Evolutionary conservation across 2,329 filamentous ascomycete species (phyloP).

Genomic region (Cladophialophora immunda): DNA sequence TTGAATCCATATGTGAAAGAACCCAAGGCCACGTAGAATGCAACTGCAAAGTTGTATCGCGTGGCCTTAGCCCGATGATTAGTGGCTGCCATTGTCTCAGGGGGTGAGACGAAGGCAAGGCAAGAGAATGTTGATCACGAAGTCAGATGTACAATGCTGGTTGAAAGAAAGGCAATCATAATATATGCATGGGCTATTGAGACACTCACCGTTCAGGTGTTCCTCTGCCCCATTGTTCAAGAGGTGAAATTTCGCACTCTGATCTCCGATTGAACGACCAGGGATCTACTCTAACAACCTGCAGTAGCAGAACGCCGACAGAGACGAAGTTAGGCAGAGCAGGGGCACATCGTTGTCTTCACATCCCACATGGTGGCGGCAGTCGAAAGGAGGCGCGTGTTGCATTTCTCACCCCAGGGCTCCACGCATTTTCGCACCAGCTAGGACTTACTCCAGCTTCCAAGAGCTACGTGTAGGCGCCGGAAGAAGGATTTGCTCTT

Average conservation of each 20-base stretch:
- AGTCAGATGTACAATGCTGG: no score
- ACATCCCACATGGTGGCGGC: no score
- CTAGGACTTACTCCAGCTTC: not conserved
- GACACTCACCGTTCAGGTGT: no score
- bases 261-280: not conserved
- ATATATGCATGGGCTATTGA: not conserved
- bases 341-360: not conserved
- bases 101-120: not conserved
- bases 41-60: constrained; percentile 21
- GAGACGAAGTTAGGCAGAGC: not conserved
- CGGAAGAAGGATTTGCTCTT: not conserved
- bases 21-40: constrained; percentile 30
- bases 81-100: not conserved
- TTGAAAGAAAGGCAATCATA: no score
- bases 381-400: not conserved
- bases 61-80: constrained; percentile 16
- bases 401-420: not conserved
- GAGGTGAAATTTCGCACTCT: not conserved
- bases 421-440: not conserved
- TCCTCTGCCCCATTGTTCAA: not conserved
- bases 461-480: not conserved
- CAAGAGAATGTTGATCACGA: not conserved
- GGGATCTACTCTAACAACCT: not conserved
- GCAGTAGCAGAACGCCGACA: not conserved
- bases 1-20: constrained; percentile 34